phyloP scores from a whole-genome alignment of 169 alveolate genomes.

The Eimeria praecox region DNA sequence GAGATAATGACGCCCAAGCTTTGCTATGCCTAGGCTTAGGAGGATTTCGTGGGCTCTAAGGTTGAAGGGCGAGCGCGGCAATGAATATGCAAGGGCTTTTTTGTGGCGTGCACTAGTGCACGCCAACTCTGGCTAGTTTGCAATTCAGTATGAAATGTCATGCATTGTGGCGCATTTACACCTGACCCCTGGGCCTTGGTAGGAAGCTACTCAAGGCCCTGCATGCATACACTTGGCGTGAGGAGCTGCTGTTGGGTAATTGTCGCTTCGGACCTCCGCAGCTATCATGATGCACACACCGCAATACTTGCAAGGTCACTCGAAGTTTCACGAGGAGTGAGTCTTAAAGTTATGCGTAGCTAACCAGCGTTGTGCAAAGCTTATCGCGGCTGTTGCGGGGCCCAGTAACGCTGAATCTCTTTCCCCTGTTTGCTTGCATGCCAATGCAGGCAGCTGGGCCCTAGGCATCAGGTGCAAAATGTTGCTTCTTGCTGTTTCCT shows the following conservation, averaged over 20 bases:
- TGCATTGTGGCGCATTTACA: neutral
- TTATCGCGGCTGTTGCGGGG: neutral
- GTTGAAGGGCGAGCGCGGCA: neutral
- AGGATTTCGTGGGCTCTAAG: neutral
- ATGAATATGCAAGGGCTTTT: neutral
- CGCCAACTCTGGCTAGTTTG: neutral
- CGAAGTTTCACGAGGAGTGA: neutral
- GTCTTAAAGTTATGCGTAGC: neutral
- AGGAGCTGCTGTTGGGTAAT: neutral
- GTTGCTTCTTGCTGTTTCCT: neutral
- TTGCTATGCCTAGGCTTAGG: too few species aligned
- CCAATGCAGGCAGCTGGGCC: neutral
- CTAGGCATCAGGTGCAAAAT: neutral
- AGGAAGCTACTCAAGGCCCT: neutral
- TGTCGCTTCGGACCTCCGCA: neutral
- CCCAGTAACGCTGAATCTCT: neutral
- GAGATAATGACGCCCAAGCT: neutral
- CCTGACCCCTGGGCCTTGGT: neutral
- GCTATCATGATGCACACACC: neutral
- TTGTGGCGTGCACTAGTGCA: too few species aligned
- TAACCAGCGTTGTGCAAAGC: neutral
- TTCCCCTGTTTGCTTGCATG: neutral
- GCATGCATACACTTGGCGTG: neutral
- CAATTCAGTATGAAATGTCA: neutral
- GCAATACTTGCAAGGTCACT: neutral